Evolutionary conservation across 768 basidiomycete genomes (phyloP).

Genomic region (Leccinellum rugosiceps): DNA sequence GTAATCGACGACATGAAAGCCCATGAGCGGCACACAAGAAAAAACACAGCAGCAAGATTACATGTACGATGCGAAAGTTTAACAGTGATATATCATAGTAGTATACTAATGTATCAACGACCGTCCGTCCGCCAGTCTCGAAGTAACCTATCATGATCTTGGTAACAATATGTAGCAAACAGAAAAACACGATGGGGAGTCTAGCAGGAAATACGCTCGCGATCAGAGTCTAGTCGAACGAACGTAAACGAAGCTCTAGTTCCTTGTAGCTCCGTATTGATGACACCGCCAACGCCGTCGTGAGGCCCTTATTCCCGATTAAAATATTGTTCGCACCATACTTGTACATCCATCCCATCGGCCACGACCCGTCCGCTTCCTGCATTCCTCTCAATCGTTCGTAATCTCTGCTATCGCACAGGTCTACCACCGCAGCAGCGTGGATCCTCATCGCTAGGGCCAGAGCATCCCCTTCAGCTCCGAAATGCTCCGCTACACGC

Average conservation of each 20-base stretch:
- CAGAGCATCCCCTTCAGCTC: constrained; percentile 17
- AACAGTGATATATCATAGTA: background rate
- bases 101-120: background rate
- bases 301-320: constrained; percentile 19
- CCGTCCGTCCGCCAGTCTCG: background rate
- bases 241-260: constrained; percentile 9
- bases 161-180: background rate
- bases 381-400: constrained; percentile 19
- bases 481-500: constrained; percentile 16
- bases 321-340: background rate
- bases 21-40: too few relatives aligned
- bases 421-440: constrained; percentile 6
- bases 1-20: too few relatives aligned
- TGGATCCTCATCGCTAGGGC: constrained; percentile 18
- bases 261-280: constrained; percentile 14
- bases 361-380: constrained; percentile 21
- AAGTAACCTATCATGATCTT: background rate
- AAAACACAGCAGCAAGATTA: too few relatives aligned
- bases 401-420: constrained; percentile 14
- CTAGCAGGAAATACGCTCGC: background rate
- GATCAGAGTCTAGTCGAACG: constrained; percentile 9
- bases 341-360: constrained; percentile 20
- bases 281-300: constrained; percentile 20
- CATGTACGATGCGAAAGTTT: background rate
- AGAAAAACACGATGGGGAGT: background rate